Base-by-base conservation (phyloP, 345 rosid species). In the Linum usitatissimum region DNA sequence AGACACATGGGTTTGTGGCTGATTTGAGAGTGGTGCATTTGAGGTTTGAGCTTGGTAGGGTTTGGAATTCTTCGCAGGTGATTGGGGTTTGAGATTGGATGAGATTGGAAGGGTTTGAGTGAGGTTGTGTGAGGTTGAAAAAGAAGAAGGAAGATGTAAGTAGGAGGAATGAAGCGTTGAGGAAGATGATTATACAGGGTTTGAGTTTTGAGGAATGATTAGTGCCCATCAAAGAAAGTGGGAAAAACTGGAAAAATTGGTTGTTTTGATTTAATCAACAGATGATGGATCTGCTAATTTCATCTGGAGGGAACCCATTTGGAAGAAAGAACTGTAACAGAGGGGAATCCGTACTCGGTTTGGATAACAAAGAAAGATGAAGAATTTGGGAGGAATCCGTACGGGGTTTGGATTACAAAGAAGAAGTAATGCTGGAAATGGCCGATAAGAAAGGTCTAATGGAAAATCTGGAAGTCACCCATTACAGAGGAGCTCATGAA, bases 1-100 rank as follows among this genome's bases (percentile, higher is more conserved):
- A 76, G 42, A 77, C 76, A 69, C 98, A 91, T 4, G 83, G 78
- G 39, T 66, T 61, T 4, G 28, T 68, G 42, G 14, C 28, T 23
- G 63, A 60, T 64, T 34, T 55, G 18, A 73, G 65, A 62, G 34
- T 34, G 19, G 18, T 28, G 59, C 21, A 18, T 55, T 55, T 20
- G 23, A 13, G 9, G 30, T 0, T 3, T 5, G 38, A 34, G 8
- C 8, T 7, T 23, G 19, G 21, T 18, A 55, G 14, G 10, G 20
- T 55, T 19, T 18, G 59, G 30, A 55, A 55, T 18, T 55, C 59
- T 12, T 55, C 28, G 14, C 59, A 55, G 51, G 51, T 45, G 51
- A 13, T 10, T 2, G 48, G 48, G 10, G 48, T 7, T 12, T 7
- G 48, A 40, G 51, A 15, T 45, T 45, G 8, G 51, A 45, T 45